Percentiles rank a stretch among this genome's conserved stretches.
Evolutionary conservation across 2,329 filamentous ascomycete species (phyloP).

Genomic region (Tolypocladium endophyticum): DNA sequence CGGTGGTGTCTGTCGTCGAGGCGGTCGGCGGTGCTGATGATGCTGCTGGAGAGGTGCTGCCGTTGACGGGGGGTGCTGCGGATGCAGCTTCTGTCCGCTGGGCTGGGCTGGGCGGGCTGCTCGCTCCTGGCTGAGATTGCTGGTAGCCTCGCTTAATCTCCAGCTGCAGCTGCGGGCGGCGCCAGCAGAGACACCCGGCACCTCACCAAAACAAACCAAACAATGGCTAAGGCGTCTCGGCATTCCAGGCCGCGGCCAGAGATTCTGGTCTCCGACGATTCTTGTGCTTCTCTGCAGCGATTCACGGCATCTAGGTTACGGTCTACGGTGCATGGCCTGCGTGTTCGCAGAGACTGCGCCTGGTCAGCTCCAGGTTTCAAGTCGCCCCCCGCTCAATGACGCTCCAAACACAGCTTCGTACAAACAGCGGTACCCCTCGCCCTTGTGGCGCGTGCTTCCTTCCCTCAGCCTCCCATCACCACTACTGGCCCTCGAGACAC

Average conservation of each 20-base stretch:
- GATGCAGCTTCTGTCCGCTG: neutral
- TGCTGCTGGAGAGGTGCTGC: neutral
- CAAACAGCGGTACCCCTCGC: neutral
- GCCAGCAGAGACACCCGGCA: neutral
- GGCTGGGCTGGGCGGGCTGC: neutral
- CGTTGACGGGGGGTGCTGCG: neutral
- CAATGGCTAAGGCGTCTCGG: neutral
- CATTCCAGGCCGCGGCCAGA: neutral
- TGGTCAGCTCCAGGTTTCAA: neutral
- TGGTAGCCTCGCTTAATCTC: slow-evolving; percentile 1
- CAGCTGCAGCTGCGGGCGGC: neutral
- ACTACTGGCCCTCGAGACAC: neutral
- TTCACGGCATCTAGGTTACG: neutral
- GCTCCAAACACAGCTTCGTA: neutral
- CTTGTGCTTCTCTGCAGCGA: neutral
- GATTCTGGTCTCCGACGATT: neutral
- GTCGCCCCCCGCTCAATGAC: neutral
- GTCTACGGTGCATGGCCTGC: neutral
- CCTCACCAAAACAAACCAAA: neutral
- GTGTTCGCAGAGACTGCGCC: neutral
- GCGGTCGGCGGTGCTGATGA: neutral
- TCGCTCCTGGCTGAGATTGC: slow-evolving; percentile 1
- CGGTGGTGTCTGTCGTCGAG: neutral
- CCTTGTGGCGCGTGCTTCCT: neutral
- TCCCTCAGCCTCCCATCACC: neutral